Base-by-base conservation (phyloP, 441 rosid genomes). In the Jatropha multifida region DNA sequence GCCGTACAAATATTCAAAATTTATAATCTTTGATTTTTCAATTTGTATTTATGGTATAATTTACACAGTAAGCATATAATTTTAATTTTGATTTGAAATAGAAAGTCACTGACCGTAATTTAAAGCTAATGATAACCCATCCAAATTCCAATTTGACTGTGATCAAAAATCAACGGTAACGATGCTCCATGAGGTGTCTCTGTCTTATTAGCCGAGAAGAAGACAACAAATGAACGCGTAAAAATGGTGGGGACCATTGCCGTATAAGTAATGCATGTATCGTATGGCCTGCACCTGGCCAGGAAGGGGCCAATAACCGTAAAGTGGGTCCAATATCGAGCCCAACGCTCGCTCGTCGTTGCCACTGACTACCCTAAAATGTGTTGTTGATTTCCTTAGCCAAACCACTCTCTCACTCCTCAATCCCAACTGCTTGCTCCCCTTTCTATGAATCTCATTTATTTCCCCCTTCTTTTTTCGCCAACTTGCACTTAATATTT, bases 221-320 rank as follows among this genome's bases (percentile, higher is more conserved):
- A 40, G 20, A 55, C 62, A 64, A 74, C 20, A 38, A 54, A 20
- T 17, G 62, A 40, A 70, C 79, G 70, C 79, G 71, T 70, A 41
- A 69, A 69, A 51, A 14, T 32, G 1, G 62, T 40, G 63, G 74
- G 69, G 54, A 61, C 78, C 51, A 1, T 5, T 2, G 5, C 40
- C 63, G 65, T 64, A 51, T 51, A 8, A 46, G 49, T 46, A 46
- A 32, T 32, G 32, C 32, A 32, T 32, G 32, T 1, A 32, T 32
- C 32, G 1, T 9, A 9, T 2, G 15, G 26, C 69, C 7, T 41
- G 32, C 32, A 32, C 32, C 32, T 12, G 0, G 58, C 60, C 27
- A 2, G 7, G 66, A 48, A 27, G 20, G n/a, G 15, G 7, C 44
- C 51, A 38, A 7, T 70, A 70, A 76, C 79, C 74, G 49, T 76